A percentile compares a stretch with the other conserved stretches of the same genome.
phyloP scores from a whole-genome alignment of 257 asterid genomes.

The Gynochthodes officinalis region DNA sequence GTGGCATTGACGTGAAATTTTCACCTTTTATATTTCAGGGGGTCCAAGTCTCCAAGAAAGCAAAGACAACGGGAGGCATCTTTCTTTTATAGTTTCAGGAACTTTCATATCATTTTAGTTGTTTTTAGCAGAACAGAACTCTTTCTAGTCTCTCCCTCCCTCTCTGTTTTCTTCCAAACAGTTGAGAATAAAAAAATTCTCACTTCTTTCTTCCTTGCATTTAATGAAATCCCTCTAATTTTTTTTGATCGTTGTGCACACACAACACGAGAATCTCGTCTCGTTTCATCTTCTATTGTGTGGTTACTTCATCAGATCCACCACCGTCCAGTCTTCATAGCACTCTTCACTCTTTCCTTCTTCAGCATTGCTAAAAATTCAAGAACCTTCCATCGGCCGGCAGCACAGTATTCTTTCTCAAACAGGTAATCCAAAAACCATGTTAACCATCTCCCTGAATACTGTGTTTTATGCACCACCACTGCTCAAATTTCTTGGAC shows the following conservation, averaged over 20 bases:
- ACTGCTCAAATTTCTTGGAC: no score
- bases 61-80: slow-evolving; percentile 22
- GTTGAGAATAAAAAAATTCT: neutral
- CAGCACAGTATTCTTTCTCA: neutral
- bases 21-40: neutral
- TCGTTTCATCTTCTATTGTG: slow-evolving; percentile 3
- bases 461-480: no score
- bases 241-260: slow-evolving; percentile 27
- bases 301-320: slow-evolving; percentile 36
- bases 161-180: neutral
- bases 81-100: neutral
- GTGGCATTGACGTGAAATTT: slow-evolving; percentile 5
- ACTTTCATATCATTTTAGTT: neutral
- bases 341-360: neutral
- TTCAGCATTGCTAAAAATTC: slow-evolving; percentile 15
- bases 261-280: slow-evolving; percentile 55
- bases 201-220: neutral
- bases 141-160: slow-evolving; percentile 8
- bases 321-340: neutral
- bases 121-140: no score
- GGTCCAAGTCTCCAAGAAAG: slow-evolving; percentile 32
- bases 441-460: no score
- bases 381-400: slow-evolving; percentile 12
- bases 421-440: neutral
- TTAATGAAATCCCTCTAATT: slow-evolving; percentile 29